These are phyloP conservation scores for Pyropia haitanensis DNA, from an alignment of 23 red algal species.

Conservation along the genomic window DNA sequence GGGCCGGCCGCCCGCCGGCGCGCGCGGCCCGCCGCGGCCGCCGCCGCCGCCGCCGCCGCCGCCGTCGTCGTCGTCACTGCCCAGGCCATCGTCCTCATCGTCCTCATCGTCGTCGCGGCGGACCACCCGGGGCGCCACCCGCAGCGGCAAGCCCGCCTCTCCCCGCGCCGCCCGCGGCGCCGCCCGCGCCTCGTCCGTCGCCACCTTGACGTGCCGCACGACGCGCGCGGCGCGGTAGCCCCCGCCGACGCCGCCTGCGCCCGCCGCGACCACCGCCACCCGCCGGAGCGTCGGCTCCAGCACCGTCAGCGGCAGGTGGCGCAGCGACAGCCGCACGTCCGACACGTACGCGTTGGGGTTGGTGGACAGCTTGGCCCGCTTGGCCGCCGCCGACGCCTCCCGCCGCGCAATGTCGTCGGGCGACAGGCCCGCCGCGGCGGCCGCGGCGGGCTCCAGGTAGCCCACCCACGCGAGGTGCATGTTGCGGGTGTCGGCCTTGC, in stretches of 20 bases:
- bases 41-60: background rate
- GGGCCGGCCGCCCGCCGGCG: conserved; percentile 13
- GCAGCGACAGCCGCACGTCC: conserved; percentile 41
- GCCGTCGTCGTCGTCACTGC: background rate
- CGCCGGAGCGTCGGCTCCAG: conserved; percentile 43
- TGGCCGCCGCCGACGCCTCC: conserved; percentile 25
- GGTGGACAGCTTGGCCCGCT: conserved; percentile 38
- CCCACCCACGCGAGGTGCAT: conserved; percentile 61
- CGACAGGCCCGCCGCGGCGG: conserved; percentile 31
- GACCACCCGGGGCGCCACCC: too few species aligned
- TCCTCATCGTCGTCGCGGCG: background rate
- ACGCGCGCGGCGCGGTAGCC: background rate
- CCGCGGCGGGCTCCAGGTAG: conserved; percentile 18
- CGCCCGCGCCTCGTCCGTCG: background rate
- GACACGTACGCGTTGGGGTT: conserved; percentile 88
- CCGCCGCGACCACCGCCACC: conserved; percentile 23
- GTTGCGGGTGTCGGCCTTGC: conserved; percentile 51
- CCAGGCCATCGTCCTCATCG: background rate
- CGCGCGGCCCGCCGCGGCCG: conserved; percentile 8
- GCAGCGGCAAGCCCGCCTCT: background rate
- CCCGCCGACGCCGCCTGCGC: background rate
- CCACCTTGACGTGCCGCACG: background rate
- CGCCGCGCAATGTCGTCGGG: conserved; percentile 33
- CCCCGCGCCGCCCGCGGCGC: background rate
- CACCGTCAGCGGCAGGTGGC: conserved; percentile 50